These are phyloP conservation scores for Magnusiomyces paraingens DNA, from an alignment of 1,139 yeast species.

Conservation along the genomic window DNA sequence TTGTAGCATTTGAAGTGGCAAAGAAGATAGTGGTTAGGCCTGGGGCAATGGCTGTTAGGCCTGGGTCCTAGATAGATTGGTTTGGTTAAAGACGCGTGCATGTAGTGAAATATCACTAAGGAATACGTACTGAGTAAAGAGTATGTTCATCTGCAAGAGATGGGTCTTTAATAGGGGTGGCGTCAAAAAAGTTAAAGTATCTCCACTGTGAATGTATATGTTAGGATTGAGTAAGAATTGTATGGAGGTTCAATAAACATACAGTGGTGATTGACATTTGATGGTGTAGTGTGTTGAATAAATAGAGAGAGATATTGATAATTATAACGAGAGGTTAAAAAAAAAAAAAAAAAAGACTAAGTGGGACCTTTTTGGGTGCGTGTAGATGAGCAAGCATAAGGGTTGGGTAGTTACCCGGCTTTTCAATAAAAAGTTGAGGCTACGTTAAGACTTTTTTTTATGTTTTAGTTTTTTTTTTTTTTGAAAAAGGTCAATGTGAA, in stretches of 20 bases:
- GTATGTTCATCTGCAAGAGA: slow-evolving; percentile 49
- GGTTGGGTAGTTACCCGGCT: no score
- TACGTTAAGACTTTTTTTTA: neutral
- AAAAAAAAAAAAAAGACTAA: no score
- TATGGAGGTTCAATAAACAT: slow-evolving; percentile 8
- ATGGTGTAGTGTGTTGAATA: neutral
- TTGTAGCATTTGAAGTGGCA: slow-evolving; percentile 48
- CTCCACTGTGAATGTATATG: slow-evolving; percentile 50
- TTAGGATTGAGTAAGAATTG: slow-evolving; percentile 1
- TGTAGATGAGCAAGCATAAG: no score
- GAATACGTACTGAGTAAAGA: slow-evolving; percentile 48
- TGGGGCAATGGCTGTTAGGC: slow-evolving; percentile 55
- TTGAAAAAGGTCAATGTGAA: no score
- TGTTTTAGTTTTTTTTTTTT: no score
- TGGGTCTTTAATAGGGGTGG: slow-evolving; percentile 81
- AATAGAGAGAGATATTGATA: no score
- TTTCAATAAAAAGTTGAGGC: neutral
- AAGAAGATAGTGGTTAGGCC: slow-evolving; percentile 49
- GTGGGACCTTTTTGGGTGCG: no score
- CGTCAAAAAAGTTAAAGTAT: slow-evolving; percentile 83
- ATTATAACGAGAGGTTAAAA: no score
- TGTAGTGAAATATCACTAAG: neutral
- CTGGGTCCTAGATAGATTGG: slow-evolving; percentile 51
- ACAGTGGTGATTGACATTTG: neutral
- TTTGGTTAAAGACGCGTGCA: neutral